Evolutionary conservation across 2,329 filamentous ascomycete species (phyloP), one percentile per base, ranked within the genome.

Genomic region (Botrytis elliptica): DNA sequence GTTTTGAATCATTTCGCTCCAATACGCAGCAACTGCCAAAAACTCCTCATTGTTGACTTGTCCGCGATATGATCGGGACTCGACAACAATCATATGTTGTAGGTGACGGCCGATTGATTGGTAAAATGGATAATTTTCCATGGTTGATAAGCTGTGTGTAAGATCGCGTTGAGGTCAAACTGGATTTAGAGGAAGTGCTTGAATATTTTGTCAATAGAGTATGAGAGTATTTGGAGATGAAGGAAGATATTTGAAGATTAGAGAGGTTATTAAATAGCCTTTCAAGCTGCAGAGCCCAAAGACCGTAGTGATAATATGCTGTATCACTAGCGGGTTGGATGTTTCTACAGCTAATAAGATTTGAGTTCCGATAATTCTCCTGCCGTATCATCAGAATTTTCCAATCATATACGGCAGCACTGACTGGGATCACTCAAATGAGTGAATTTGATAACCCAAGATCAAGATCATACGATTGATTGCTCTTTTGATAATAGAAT

Each of bases 381-480:
- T 3, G 7, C n/a, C 4, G 14, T 9, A 57, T 2, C 3, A 55
- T n/a, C 5, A n/a, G 52, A 0, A 1, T 55, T 16, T 55, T 1
- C 14, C 4, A n/a, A 7, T n/a, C 0, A 55, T 5, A 4, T 7
- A n/a, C 9, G 12, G 22, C 4, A 10, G 12, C 0, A n/a, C 7
- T n/a, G 12, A 16, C 25, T 55, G 12, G 25, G 2, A 55, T n/a
- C 10, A 55, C 5, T n/a, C 7, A 16, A 6, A 57, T 18, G 29
- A 57, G 52, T 57, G 52, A 57, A 57, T 57, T 18, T 18, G n/a
- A 29, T 1, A 6, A 57, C 52, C 4, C 3, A 4, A 33, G n/a
- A 57, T 9, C n/a, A 29, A 57, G n/a, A 33, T 57, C 52, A 57
- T 18, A 33, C 16, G n/a, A 57, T 57, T 0, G 3, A 29, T 55